Conservation (phyloP, 2,329 filamentous ascomycete species). For the Fusarium annulatum region DNA sequence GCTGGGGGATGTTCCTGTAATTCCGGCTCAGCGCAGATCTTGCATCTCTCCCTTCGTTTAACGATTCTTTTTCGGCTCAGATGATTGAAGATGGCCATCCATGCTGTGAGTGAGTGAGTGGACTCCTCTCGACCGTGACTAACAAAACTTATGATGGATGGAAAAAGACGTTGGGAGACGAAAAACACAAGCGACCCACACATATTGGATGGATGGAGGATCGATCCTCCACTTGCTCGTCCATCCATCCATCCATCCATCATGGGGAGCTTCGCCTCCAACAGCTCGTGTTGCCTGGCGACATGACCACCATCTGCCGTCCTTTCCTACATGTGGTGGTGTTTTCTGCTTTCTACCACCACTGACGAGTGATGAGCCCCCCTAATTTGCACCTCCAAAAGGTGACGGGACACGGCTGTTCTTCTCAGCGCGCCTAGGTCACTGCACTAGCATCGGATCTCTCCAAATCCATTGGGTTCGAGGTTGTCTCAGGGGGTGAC, state of each 20-base stretch:
- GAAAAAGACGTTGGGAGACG: conserved; percentile 26
- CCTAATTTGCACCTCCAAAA: conserved; percentile 2
- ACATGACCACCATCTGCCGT: conserved; percentile 23
- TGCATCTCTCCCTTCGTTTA: conserved; percentile 2
- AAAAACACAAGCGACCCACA: conserved; percentile 21
- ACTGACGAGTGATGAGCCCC: neutral
- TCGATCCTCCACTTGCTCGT: conserved; percentile 28
- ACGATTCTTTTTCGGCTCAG: conserved; percentile 7
- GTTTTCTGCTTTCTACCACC: conserved; percentile 7
- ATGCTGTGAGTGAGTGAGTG: neutral
- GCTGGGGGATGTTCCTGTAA: conserved; percentile 33
- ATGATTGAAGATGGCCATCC: conserved; percentile 9
- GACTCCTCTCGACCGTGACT: neutral
- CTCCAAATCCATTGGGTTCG: conserved; percentile 37
- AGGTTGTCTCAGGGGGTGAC: conserved; percentile 44
- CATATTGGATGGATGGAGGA: neutral
- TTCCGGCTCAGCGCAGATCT: conserved; percentile 42
- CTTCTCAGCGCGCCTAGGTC: conserved; percentile 31
- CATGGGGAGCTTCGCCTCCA: conserved; percentile 37
- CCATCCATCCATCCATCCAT: conserved; percentile 28
- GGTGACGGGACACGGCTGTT: conserved; percentile 14
- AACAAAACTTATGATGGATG: conserved; percentile 16
- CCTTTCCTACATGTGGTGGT: neutral
- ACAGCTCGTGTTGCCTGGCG: conserved; percentile 39
- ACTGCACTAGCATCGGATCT: conserved; percentile 37